Evolutionary conservation across 257 asterid species (phyloP).

Genomic region (Solanum etuberosum): DNA sequence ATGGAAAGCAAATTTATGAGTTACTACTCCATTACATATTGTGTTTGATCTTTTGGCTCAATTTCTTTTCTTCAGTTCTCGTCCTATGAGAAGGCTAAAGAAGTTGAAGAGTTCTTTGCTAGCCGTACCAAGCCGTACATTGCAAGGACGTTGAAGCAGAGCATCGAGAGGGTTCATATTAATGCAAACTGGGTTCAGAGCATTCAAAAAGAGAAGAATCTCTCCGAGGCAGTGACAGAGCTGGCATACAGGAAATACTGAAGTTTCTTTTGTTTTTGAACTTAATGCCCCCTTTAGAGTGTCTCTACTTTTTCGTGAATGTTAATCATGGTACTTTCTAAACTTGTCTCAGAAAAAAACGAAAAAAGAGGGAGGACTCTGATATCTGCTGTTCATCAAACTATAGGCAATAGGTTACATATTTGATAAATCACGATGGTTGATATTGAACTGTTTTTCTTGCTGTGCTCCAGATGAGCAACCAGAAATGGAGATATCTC

Average conservation of each 20-base stretch:
- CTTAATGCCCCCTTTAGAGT: neutral
- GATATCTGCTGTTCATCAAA: neutral
- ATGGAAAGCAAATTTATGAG: neutral
- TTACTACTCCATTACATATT: no score
- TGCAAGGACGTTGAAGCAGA: slow-evolving; percentile 85
- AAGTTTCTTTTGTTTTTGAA: neutral
- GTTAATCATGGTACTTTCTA: neutral
- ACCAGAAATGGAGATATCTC: neutral
- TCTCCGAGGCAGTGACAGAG: slow-evolving; percentile 49
- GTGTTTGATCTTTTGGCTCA: neutral
- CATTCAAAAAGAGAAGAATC: slow-evolving; percentile 60
- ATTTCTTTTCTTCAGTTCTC: slow-evolving; percentile 38
- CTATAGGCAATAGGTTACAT: neutral
- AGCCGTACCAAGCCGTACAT: slow-evolving; percentile 73
- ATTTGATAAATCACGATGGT: neutral
- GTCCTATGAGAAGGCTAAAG: slow-evolving; percentile 59
- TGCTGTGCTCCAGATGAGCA: neutral
- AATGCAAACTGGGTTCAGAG: slow-evolving; percentile 70
- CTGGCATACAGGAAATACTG: slow-evolving; percentile 53
- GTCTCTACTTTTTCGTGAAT: neutral
- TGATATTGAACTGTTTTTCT: neutral
- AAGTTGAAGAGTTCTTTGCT: slow-evolving; percentile 60
- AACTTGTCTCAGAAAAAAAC: neutral
- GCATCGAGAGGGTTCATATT: slow-evolving; percentile 67
- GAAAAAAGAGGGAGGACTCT: neutral